Evolutionary conservation across 2,329 filamentous ascomycete species (phyloP).

Genomic region (Ophiostoma tasmaniense): DNA sequence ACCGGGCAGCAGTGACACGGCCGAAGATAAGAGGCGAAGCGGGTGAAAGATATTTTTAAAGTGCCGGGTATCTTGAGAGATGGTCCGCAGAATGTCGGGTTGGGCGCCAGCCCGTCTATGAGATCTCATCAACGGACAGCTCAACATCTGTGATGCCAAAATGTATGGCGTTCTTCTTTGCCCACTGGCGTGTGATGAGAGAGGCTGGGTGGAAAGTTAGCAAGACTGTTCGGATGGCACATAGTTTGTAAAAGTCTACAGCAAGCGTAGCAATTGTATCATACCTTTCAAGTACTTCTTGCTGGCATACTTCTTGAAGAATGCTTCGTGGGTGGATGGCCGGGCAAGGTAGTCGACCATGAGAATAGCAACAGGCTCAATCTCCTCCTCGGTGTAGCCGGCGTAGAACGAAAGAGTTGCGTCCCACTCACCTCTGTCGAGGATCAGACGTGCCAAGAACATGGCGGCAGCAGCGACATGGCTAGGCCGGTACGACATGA

Average conservation of each 20-base stretch:
- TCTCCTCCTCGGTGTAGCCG: slow-evolving; percentile 86
- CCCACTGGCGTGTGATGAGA: slow-evolving; percentile 85
- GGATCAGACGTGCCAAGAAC: slow-evolving; percentile 85
- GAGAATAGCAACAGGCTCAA: slow-evolving; percentile 81
- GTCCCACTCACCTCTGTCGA: slow-evolving; percentile 89
- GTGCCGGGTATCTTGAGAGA: background rate
- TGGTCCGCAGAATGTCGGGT: background rate
- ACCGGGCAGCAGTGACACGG: background rate
- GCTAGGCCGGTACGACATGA: slow-evolving; percentile 82
- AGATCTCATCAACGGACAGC: slow-evolving; percentile 43
- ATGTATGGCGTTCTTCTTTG: slow-evolving; percentile 63
- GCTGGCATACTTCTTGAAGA: slow-evolving; percentile 99
- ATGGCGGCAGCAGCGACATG: slow-evolving; percentile 87
- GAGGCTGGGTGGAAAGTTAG: slow-evolving; percentile 52
- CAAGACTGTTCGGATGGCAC: background rate
- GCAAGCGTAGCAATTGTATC: background rate
- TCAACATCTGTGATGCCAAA: slow-evolving; percentile 47
- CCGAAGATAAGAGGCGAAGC: background rate
- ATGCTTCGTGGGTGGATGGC: slow-evolving; percentile 87
- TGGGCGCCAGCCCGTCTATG: slow-evolving; percentile 15
- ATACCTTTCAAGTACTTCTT: slow-evolving; percentile 98
- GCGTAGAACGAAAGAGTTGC: slow-evolving; percentile 81
- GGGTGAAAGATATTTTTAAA: background rate
- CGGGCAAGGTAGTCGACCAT: slow-evolving; percentile 96
- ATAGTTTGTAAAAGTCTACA: background rate